Evolutionary conservation across 306 rosid genomes (phyloP), one percentile per base, ranked within the genome.

Genomic region (Nissolia schottii): DNA sequence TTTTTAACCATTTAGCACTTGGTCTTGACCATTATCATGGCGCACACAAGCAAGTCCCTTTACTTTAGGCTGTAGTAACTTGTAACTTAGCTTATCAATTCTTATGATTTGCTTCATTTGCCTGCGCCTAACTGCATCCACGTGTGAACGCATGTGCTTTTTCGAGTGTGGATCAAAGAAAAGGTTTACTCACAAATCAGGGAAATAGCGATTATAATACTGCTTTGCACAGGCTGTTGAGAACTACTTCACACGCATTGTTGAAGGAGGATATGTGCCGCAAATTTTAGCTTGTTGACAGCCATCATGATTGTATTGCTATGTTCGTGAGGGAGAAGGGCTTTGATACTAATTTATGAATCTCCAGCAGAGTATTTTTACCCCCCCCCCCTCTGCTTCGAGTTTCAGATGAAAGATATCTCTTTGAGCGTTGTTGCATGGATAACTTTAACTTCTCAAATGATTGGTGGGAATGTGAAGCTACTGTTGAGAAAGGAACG

Each of bases 241-340:
- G 77, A 92, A 92, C 89, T 92, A 86, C 79, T 92, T 86, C 87
- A 78, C 84, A 7, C 71, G 90, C 81, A 68, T 87, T 83, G 86
- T 90, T 16, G 87, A 85, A 23, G 75, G 67, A 1, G 84, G 86
- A 49, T 84, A 77, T 62, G 50, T 86, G 73, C 85, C 74, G 5
- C 84, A 19, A 60, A 88, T 67, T 89, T 86, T 77, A 84, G 91
- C 84, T 23, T 81, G 80, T 78, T 90, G 29, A 87, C 88, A 0
- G 88, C 89, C 85, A 81, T 87, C 78, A 89, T 83, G 79, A 87
- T n/a, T 87, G 96, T 90, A 84, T 32, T 84, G 88, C 71, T 86
- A 81, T 32, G 84, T 86, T 18, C 85, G 80, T 49, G 95, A 82
- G 80, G 79, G 82, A 61, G 85, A 85, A 29, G 92, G 79, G 50